Base-by-base conservation (phyloP, 208 protist species). In the Acanthamoeba royreba region DNA sequence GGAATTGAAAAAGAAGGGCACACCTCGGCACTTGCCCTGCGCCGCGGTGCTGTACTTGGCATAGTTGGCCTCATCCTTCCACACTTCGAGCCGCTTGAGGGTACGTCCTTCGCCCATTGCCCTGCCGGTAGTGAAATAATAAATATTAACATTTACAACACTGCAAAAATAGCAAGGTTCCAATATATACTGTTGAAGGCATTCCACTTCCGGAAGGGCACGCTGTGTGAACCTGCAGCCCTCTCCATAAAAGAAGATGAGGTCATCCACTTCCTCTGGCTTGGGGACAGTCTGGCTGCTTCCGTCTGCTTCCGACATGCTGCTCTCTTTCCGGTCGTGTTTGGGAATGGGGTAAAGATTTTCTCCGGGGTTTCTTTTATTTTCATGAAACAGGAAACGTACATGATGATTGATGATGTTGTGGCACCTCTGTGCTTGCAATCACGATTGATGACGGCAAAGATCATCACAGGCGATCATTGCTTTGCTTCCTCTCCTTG, bases 191-290 rank as follows among this genome's bases (percentile, higher is more conserved):
- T 89, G 17, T 22, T 89, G 43, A 8, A 79, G 25, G 31, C 87
- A 92, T 35, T 92, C 55, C 15, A 92, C 87, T 79, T 92, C 87
- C 8, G 87, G 87, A 8, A 92, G 87, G 5, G 52, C 87, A 5
- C 61, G 52, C 43, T 92, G 15, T 3, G 87, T 92, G 43, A 79
- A 92, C 31, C 55, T 49, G 55, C 87, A 92, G 8, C 38, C 19
- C 43, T 92, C 87, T 15, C 87, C 55, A 42, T 77, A 92, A 43
- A 77, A 92, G 22, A 92, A 61, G n/a, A 92, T 13, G 7, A 92
- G 42, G 33, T 92, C 58, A 5, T 81, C 72, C 25, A 19, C 42
- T 2, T n/a, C n/a, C n/a, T n/a, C n/a, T n/a, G n/a, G n/a, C n/a
- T n/a, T n/a, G n/a, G n/a, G n/a, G n/a, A n/a, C n/a, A n/a, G n/a